Evolutionary conservation across 352 stramenopile species (phyloP).

Genomic region (Pythium scleroteichum): DNA sequence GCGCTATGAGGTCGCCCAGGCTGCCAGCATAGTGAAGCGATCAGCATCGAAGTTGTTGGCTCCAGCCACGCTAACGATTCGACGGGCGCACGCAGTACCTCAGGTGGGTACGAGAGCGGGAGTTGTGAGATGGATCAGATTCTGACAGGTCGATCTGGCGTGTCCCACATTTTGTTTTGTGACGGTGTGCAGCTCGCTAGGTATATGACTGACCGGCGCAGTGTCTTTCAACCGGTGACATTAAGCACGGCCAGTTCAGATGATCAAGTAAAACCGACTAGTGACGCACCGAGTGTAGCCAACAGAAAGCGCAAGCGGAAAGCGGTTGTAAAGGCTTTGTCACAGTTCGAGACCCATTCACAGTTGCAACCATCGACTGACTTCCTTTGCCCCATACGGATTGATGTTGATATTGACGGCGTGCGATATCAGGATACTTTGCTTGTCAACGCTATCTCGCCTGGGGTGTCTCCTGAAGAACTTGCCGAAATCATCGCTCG

Average conservation of each 20-base stretch:
- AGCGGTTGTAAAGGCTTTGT: constrained; percentile 36
- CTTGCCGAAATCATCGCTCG: constrained; percentile 59
- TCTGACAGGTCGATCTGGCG: not conserved
- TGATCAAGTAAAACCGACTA: not conserved
- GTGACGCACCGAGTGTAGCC: not conserved
- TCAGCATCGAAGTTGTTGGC: constrained; percentile 38
- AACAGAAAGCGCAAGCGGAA: constrained; percentile 70
- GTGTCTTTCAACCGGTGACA: constrained; percentile 24
- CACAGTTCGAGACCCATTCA: constrained; percentile 30
- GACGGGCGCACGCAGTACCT: constrained; percentile 40
- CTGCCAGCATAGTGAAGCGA: constrained; percentile 22
- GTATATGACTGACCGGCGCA: constrained; percentile 30
- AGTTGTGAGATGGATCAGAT: constrained; percentile 1
- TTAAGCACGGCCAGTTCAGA: not conserved
- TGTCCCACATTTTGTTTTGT: constrained; percentile 17
- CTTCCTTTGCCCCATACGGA: constrained; percentile 67
- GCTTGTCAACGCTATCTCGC: constrained; percentile 49
- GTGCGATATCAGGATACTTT: constrained; percentile 80
- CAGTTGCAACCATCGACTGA: constrained; percentile 31
- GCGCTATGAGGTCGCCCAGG: constrained; percentile 46
- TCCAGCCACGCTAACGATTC: constrained; percentile 30
- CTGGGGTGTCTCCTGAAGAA: constrained; percentile 44
- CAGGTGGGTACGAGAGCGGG: constrained; percentile 31
- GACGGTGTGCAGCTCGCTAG: constrained; percentile 21
- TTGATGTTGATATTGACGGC: constrained; percentile 77